Base-by-base conservation (phyloP, 2,329 filamentous ascomycete species). In the Colletotrichum sp. region DNA sequence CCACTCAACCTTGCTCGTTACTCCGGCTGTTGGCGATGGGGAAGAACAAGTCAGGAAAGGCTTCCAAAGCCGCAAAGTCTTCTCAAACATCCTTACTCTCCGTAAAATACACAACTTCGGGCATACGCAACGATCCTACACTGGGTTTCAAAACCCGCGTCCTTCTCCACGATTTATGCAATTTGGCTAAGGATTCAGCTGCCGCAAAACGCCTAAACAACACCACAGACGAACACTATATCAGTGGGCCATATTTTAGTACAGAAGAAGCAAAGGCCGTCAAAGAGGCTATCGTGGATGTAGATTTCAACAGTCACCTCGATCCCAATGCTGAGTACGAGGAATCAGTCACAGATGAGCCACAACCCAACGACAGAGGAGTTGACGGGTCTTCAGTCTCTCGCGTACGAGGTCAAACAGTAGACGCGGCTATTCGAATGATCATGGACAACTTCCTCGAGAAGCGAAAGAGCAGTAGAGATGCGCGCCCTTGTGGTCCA, bases 341-440 rank as follows among this genome's bases (percentile, higher is more conserved):
- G 55, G 0, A 19, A 9, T 2, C 0, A 49, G 3, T 49, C 0
- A 49, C 44, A n/a, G 19, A 49, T 3, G 44, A 49, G 19, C 39
- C 39, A 22, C 39, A 0, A 1, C 9, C 9, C 9, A 22, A 49
- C 5, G 9, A n/a, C 5, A 0, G 0, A 49, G 39, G 7, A 49
- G 0, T 22, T 0, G 0, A 9, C 39, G 19, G 1, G 1, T 7
- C 39, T 49, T 5, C 13, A 9, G 52, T 19, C 25, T 59, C 55
- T 59, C 55, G 27, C 0, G 55, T 59, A 16, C 22, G 5, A 16
- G 55, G 55, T 6, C 6, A 59, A 19, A 59, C 55, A 0, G 55
- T 59, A 6, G 55, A 59, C 22, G 1, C 22, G 1, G 55, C 55
- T 19, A 15, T 59, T 19, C 13, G 27, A 15, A 59, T 59, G 25